Percentiles rank a stretch among this genome's conserved stretches.
Conservation (phyloP, 1,284 basidiomycete species). For the Schizophyllum commune region DNA sequence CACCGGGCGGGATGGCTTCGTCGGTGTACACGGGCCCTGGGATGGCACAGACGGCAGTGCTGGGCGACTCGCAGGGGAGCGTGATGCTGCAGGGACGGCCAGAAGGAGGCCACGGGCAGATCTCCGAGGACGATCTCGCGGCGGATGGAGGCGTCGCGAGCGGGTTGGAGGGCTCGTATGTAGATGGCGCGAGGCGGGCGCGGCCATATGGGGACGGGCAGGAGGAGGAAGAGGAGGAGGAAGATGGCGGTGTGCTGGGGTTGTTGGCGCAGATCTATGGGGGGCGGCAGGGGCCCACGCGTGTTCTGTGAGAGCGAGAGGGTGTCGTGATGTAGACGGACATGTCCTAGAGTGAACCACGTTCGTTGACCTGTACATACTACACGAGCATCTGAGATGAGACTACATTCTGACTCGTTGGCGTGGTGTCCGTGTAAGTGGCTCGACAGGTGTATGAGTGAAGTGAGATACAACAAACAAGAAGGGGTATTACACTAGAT, state of each 20-base stretch:
- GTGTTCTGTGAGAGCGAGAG: slow-evolving; percentile 35
- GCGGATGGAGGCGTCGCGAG: slow-evolving; percentile 50
- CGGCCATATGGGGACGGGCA: slow-evolving; percentile 29
- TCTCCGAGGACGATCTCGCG: slow-evolving; percentile 38
- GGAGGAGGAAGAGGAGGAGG: slow-evolving; percentile 49
- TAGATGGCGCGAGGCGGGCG: slow-evolving; percentile 45
- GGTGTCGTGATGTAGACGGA: background rate
- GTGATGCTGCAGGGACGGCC: slow-evolving; percentile 5
- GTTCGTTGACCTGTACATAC: too few species aligned
- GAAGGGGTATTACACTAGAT: too few species aligned
- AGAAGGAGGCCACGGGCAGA: slow-evolving; percentile 16
- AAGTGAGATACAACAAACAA: too few species aligned
- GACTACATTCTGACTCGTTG: too few species aligned
- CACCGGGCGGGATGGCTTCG: slow-evolving; percentile 26
- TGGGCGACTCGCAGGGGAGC: slow-evolving; percentile 49
- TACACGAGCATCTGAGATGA: too few species aligned
- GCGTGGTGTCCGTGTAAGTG: too few species aligned
- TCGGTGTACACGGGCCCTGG: slow-evolving; percentile 37
- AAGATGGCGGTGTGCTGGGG: slow-evolving; percentile 66
- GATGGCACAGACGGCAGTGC: slow-evolving; percentile 58
- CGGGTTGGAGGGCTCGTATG: slow-evolving; percentile 65
- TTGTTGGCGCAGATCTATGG: slow-evolving; percentile 75
- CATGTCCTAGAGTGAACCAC: too few species aligned
- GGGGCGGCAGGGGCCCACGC: slow-evolving; percentile 45
- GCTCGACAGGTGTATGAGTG: too few species aligned